These are phyloP conservation scores for Thinopyrum elongatum DNA, from an alignment of 176 grass and related monocot genomes.

Conservation along the genomic window DNA sequence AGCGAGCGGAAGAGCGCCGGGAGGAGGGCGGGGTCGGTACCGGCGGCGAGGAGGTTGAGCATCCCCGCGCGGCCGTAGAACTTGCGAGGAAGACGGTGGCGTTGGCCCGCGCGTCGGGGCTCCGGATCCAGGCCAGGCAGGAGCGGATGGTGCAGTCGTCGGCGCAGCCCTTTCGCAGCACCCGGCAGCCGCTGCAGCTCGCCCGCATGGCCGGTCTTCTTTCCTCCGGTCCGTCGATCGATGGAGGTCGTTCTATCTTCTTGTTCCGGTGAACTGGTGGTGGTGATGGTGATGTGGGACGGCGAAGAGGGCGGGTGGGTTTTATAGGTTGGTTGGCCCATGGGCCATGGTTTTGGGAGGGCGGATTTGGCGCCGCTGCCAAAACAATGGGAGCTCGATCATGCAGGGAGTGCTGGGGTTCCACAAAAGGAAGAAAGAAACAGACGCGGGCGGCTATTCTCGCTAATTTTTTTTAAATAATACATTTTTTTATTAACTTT, in stretches of 20 bases:
- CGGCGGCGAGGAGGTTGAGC: slow-evolving; percentile 57
- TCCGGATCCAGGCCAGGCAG: slow-evolving; percentile 65
- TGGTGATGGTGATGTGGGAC: too few species aligned
- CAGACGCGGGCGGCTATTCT: too few species aligned
- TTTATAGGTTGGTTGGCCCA: slow-evolving; percentile 30
- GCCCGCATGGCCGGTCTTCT: slow-evolving; percentile 28
- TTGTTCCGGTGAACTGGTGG: too few species aligned
- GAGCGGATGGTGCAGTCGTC: slow-evolving; percentile 61
- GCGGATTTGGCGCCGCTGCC: slow-evolving; percentile 36
- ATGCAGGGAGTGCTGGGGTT: too few species aligned
- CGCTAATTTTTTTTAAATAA: too few species aligned
- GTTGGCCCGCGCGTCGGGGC: slow-evolving; percentile 56
- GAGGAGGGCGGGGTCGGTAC: slow-evolving; percentile 27
- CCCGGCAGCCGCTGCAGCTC: slow-evolving; percentile 68
- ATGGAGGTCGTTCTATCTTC: too few species aligned
- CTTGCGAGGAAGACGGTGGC: slow-evolving; percentile 80
- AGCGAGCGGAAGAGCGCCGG: slow-evolving; percentile 43
- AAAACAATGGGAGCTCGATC: background rate
- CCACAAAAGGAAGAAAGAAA: too few species aligned
- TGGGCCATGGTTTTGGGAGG: slow-evolving; percentile 38
- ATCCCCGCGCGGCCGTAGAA: slow-evolving; percentile 75
- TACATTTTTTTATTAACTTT: too few species aligned
- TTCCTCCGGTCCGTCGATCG: background rate
- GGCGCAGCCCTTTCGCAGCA: slow-evolving; percentile 60
- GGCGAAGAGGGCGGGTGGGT: too few species aligned